These are phyloP conservation scores for Rosa hybrid DNA, from an alignment of 331 rosid species.

Conservation along the genomic window DNA sequence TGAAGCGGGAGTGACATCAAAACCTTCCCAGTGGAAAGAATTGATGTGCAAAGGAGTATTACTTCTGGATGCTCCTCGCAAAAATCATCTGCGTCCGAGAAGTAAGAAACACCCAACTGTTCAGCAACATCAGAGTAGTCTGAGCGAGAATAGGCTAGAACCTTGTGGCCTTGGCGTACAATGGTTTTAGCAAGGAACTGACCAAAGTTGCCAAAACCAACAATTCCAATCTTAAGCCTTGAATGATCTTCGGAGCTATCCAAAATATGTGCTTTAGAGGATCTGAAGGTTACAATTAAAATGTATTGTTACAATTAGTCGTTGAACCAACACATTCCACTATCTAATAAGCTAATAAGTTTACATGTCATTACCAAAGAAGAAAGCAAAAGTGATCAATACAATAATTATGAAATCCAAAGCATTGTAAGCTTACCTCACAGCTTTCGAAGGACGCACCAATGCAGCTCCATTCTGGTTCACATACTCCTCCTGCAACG, in stretches of 20 bases:
- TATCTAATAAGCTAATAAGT: neutral
- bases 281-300: constrained; percentile 35
- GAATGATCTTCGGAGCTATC: constrained; percentile 32
- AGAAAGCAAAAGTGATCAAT: neutral
- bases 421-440: constrained; percentile 36
- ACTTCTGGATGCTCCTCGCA: constrained; percentile 94
- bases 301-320: neutral
- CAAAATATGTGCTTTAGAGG: constrained; percentile 23
- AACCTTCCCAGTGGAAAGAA: constrained; percentile 77
- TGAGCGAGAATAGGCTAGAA: constrained; percentile 71
- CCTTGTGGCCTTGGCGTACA: constrained; percentile 63
- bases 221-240: constrained; percentile 62
- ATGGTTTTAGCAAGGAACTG: constrained; percentile 79
- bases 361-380: neutral
- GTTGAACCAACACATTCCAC: neutral
- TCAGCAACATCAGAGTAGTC: constrained; percentile 66
- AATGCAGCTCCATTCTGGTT: constrained; percentile 48
- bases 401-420: too few relatives aligned
- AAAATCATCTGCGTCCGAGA: constrained; percentile 60
- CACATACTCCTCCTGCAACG: constrained; percentile 13
- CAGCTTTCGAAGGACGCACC: constrained; percentile 32
- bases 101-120: constrained; percentile 58
- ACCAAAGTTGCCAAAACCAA: constrained; percentile 90
- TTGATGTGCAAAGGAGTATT: constrained; percentile 76
- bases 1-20: constrained; percentile 67